Evolutionary conservation across 306 rosid species (phyloP), one percentile per base, ranked within the genome.

Genomic region (Dicorynia guianensis): DNA sequence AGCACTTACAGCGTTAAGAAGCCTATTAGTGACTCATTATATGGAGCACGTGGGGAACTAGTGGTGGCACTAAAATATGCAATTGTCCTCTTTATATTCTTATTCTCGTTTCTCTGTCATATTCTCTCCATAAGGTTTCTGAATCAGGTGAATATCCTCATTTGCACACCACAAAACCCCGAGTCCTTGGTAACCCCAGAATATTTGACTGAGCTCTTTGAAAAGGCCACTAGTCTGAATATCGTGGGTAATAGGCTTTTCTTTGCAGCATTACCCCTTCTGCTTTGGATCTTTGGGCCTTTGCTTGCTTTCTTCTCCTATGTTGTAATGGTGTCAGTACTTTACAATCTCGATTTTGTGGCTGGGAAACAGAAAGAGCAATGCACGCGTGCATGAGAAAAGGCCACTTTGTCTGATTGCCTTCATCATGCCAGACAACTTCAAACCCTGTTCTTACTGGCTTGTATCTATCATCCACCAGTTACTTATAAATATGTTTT

Each of bases 201-300:
- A 1, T 90, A 90, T 12, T 77, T 90, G 76, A 39, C 70, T 9
- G 85, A 86, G 54, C 91, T 93, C 3, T 42, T 93, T 1, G 86
- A 85, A 49, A 93, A 72, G 76, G 96, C 95, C 4, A 83, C 73
- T 3, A 4, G 79, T 7, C 78, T 93, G 48, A 87, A 83, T 79
- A 69, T 87, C 0, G 79, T 84, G 14, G 98, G 98, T 1, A 90
- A 90, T 69, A 82, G 96, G 75, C 82, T 93, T 52, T 89, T 90
- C 79, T 86, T 84, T 50, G 47, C 79, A 0, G 95, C 89, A 17
- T 69, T 93, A 9, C 83, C 91, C 5, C 67, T 93, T 54, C 40
- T 87, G 53, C 91, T 93, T 25, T 93, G 98, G 95, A 85, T 93
- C 11, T 93, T 93, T 36, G 98, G 98, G 5, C 98, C 98, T 0